Evolutionary conservation across 2,329 filamentous ascomycete genomes (phyloP).

Genomic region (Furcasterigmium furcatum): DNA sequence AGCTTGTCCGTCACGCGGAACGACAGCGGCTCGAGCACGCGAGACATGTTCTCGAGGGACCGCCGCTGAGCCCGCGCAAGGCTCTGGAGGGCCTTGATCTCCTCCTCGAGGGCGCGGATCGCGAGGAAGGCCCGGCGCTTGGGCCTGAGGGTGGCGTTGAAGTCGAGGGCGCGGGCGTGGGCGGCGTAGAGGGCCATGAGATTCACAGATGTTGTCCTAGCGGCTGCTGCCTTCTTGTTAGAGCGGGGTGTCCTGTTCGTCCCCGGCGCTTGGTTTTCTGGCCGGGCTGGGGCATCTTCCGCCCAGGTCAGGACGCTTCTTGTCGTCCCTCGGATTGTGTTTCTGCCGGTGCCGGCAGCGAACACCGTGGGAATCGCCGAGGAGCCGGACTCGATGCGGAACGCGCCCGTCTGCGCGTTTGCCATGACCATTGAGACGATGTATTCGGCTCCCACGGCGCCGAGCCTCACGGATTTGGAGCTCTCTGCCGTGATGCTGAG

Average conservation of each 20-base stretch:
- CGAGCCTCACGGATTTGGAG: background rate
- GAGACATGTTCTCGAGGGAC: background rate
- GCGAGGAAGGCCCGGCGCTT: conserved; percentile 12
- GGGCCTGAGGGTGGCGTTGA: conserved; percentile 10
- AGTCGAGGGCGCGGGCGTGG: conserved; percentile 4
- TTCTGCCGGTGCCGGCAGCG: background rate
- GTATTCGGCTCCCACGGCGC: conserved; percentile 2
- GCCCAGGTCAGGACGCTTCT: conserved; percentile 7
- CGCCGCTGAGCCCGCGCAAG: conserved; percentile 6
- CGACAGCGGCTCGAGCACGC: background rate
- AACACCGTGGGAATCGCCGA: background rate
- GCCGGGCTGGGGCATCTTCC: conserved; percentile 9
- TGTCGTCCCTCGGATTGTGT: conserved; percentile 10
- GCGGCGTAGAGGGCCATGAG: conserved; percentile 8
- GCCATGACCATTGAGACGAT: background rate
- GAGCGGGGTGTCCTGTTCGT: conserved; percentile 1
- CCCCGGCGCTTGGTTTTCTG: too few relatives aligned
- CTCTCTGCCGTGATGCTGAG: background rate
- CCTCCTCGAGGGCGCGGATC: conserved; percentile 14
- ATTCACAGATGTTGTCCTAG: conserved; percentile 7
- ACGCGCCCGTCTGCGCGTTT: conserved; percentile 2
- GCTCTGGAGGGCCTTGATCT: conserved; percentile 11
- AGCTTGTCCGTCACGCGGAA: conserved; percentile 2
- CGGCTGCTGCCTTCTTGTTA: too few relatives aligned
- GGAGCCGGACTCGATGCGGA: background rate